Conservation (phyloP, 2,329 filamentous ascomycete genomes). For the Alternaria triticina region DNA sequence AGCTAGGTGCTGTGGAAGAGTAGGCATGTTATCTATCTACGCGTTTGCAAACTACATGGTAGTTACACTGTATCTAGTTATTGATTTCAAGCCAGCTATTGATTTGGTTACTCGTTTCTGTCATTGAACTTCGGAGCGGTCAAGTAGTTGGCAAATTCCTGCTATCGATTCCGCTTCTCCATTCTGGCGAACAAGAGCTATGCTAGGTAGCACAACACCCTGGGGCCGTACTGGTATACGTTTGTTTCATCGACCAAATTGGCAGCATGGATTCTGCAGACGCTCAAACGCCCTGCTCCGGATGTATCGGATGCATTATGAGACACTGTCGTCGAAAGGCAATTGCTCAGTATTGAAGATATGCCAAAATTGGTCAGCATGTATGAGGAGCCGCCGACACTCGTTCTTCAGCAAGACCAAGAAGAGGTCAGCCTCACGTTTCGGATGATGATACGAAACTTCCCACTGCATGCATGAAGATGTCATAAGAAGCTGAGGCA, state of each 20-base stretch:
- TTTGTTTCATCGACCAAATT: not conserved
- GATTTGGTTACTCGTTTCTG: not conserved
- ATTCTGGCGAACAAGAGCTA: not conserved
- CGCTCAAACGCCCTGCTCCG: not conserved
- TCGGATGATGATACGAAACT: not conserved
- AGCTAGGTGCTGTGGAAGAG: constrained; percentile 11
- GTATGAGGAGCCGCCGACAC: not conserved
- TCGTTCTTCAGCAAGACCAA: not conserved
- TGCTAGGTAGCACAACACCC: not conserved
- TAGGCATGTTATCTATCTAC: not conserved
- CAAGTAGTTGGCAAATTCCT: not conserved
- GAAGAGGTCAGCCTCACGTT: not conserved
- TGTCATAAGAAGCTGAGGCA: not conserved
- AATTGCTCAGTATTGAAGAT: not conserved
- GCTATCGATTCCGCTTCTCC: not conserved
- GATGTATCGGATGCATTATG: not conserved
- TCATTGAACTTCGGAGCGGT: not conserved
- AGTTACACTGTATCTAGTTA: not conserved
- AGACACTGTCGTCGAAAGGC: not conserved
- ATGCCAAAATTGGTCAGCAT: not conserved
- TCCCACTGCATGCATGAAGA: not conserved
- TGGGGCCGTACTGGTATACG: not conserved
- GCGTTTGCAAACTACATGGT: not conserved
- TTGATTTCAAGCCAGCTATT: not conserved
- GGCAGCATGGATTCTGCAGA: not conserved